Base-by-base conservation (phyloP, 148 eudicot species). In the Fagopyrum esculentum region DNA sequence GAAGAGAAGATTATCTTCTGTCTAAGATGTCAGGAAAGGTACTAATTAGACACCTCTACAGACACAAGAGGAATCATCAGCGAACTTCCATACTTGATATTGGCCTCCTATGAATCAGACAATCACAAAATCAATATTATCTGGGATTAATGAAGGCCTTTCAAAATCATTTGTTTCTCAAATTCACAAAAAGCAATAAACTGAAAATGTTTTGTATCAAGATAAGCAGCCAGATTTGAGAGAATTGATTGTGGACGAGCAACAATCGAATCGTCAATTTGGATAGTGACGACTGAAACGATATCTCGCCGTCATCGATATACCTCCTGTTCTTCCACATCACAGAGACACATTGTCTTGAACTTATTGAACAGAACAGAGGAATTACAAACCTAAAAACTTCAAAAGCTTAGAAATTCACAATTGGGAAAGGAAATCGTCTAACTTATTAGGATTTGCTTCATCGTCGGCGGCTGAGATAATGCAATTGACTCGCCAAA, bases 211-310 rank as follows among this genome's bases (percentile, higher is more conserved):
- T 57, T 57, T 17, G 61, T 6, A 7, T 57, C 0, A 22, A 35
- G 0, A 35, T 35, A 35, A 35, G 3, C 40, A 35, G 3, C 9
- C 52, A 10, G 52, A 13, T 40, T 6, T 2, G 46, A 66, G 22
- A 10, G 17, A 66, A 43, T 15, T 35, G 47, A 66, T 7, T 90
- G 90, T 91, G 76, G 92, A 86, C 92, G 84, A 91, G 96, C 92
- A 91, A 91, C 96, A 91, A 91, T 91, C 96, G 78, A 81, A 89
- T 79, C 92, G 93, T 82, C 96, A 87, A 91, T 80, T 69, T 19
- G 47, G 66, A 75, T 30, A 73, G 52, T 87, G 87, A 89, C 93
- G 91, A 91, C 84, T 78, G 96, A 91, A 91, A 91, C 96, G 93
- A 91, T 91, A 91, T 85, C 96, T 91, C 84, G 96, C 86, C 89